These are phyloP conservation scores for Rhamnella rubrinervis DNA, from an alignment of 331 rosid species.

Conservation along the genomic window DNA sequence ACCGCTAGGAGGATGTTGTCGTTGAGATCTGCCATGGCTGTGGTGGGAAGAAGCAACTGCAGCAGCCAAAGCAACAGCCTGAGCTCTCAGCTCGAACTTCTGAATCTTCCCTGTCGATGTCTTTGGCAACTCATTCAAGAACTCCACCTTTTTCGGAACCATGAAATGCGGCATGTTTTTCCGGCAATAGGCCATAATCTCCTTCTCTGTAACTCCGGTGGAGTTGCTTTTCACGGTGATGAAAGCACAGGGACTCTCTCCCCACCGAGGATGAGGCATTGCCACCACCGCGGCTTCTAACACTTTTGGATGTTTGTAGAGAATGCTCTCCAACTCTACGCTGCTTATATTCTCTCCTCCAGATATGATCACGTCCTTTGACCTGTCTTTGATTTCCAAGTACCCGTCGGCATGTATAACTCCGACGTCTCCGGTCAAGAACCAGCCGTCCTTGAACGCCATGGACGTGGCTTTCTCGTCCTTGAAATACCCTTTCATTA, in stretches of 20 bases:
- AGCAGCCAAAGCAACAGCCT: conserved; percentile 39
- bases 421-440: conserved; percentile 76
- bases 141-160: conserved; percentile 76
- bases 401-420: conserved; percentile 79
- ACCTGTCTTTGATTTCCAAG: conserved; percentile 80
- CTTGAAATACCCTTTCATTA: conserved; percentile 85
- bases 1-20: too few species aligned
- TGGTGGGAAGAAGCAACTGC: neutral
- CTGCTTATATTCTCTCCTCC: conserved; percentile 93
- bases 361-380: conserved; percentile 81
- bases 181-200: conserved; percentile 53
- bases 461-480: conserved; percentile 40
- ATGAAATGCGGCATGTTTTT: conserved; percentile 62
- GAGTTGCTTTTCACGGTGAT: conserved; percentile 31
- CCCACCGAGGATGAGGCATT: conserved; percentile 86
- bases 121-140: conserved; percentile 67
- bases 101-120: conserved; percentile 69
- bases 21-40: too few species aligned
- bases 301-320: conserved; percentile 63
- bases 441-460: conserved; percentile 72
- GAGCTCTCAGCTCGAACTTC: conserved; percentile 56
- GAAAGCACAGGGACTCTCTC: conserved; percentile 90
- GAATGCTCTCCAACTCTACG: conserved; percentile 61
- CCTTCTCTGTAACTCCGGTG: conserved; percentile 26
- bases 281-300: conserved; percentile 88